These are phyloP conservation scores for Aureobasidium pullulans DNA, from an alignment of 2,329 filamentous ascomycete genomes.

Conservation along the genomic window DNA sequence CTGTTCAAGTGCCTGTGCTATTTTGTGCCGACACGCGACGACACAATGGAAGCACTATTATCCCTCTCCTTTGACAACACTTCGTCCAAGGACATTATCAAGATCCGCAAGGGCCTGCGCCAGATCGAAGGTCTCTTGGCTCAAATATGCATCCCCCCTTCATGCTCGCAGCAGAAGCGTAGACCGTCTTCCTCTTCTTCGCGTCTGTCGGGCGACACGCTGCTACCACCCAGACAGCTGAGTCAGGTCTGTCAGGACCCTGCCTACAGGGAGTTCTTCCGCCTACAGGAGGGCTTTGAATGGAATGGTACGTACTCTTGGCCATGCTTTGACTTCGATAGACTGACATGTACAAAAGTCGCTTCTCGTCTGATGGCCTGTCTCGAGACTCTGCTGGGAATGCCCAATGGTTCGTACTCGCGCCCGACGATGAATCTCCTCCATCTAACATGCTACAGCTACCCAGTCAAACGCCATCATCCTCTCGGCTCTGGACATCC, in stretches of 20 bases:
- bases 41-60: slow-evolving; percentile 76
- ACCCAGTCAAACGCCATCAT: slow-evolving; percentile 84
- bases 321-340: too few relatives aligned
- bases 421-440: neutral
- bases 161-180: slow-evolving; percentile 33
- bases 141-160: slow-evolving; percentile 74
- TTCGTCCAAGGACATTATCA: slow-evolving; percentile 80
- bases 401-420: slow-evolving; percentile 51
- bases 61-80: slow-evolving; percentile 95
- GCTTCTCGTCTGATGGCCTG: slow-evolving; percentile 77
- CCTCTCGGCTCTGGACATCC: slow-evolving; percentile 75
- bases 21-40: neutral
- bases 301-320: slow-evolving; percentile 64
- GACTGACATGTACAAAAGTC: slow-evolving; percentile 42
- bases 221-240: slow-evolving; percentile 49
- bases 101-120: slow-evolving; percentile 86
- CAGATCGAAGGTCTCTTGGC: slow-evolving; percentile 92
- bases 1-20: slow-evolving; percentile 1
- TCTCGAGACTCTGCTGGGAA: slow-evolving; percentile 77
- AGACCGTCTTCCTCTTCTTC: slow-evolving; percentile 22
- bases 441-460: slow-evolving; percentile 35
- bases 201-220: slow-evolving; percentile 15
- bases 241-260: slow-evolving; percentile 69
- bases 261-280: slow-evolving; percentile 92
- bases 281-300: slow-evolving; percentile 92